Conservation (phyloP, 768 basidiomycete genomes). For the Chalciporus pseudorubinellus region DNA sequence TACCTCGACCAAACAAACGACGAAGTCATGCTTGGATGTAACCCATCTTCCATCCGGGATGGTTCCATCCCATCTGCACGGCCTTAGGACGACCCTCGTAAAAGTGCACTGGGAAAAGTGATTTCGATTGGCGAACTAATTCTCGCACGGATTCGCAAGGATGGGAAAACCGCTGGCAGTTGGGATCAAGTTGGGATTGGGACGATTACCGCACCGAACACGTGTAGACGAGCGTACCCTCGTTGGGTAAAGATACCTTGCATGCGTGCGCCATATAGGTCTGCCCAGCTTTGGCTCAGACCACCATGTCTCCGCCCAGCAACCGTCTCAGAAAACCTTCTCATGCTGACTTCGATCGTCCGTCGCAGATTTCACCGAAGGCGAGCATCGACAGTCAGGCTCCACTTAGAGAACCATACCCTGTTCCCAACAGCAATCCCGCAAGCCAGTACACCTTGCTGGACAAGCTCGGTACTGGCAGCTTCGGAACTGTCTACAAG, state of each 20-base stretch:
- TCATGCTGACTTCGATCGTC: conserved; percentile 36
- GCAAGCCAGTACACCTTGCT: conserved; percentile 88
- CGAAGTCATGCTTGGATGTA: too few relatives aligned
- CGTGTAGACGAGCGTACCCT: conserved; percentile 24
- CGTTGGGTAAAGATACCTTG: conserved; percentile 14
- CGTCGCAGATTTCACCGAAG: conserved; percentile 49
- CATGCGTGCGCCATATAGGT: conserved; percentile 18
- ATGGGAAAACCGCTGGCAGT: conserved; percentile 3
- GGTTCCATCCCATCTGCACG: too few relatives aligned
- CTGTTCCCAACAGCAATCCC: conserved; percentile 75
- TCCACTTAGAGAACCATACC: conserved; percentile 56
- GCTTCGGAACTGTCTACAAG: conserved; percentile 97
- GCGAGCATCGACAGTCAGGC: conserved; percentile 38
- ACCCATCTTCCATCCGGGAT: too few relatives aligned
- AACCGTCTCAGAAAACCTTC: conserved; percentile 39
- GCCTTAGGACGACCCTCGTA: too few relatives aligned
- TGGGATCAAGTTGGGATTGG: neutral
- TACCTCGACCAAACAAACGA: too few relatives aligned
- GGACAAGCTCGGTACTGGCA: conserved; percentile 96
- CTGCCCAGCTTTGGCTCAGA: conserved; percentile 16
- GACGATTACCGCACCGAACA: conserved; percentile 12
- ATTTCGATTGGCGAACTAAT: neutral
- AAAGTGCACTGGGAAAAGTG: too few relatives aligned
- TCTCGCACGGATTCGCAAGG: neutral
- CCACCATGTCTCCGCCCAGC: conserved; percentile 43